Base-by-base conservation (phyloP, 495 filamentous ascomycete species). In the Trypethelium eluteriae region DNA sequence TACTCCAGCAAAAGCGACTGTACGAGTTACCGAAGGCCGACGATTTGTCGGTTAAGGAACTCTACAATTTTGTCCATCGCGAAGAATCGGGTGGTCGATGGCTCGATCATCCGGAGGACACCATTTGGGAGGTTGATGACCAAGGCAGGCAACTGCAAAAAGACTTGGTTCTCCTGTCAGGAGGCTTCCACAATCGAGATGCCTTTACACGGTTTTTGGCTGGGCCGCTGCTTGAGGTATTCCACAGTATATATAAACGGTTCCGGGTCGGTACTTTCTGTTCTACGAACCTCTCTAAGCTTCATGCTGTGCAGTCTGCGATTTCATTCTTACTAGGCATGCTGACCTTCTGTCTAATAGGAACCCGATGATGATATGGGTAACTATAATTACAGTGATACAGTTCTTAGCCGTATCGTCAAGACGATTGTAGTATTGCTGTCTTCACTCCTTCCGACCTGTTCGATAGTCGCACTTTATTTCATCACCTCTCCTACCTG, bases 381-480 rank as follows among this genome's bases (percentile, higher is more conserved):
- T 9, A 38, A 62, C 16, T 53, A 64, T 39, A 50, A 59, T 6
- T 49, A 65, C 18, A 39, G 36, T 5, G 39, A 36, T 25, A 39
- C 34, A 32, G 16, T 35, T 5, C n/a, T 68, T 12, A 66, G 56
- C 35, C 18, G 49, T n/a, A 41, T 16, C 14, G 46, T 57, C 53
- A 56, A 1, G 66, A 70, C 39, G 47, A 71, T 76, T 32, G 69
- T 66, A 7, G 72, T 73, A 4, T n/a, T 78, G 25, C 38, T 76
- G 14, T 70, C 75, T 1, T 73, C 73, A 0, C 32, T 73, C 1
- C 66, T 78, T 4, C 77, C 77, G 3, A 73, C 75, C 2, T 65
- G 65, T 9, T 68, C 75, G 0, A 76, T 78, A 38, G 63, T 78
- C 36, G 72, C 71, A 2, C 68, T 79, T 0, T 77, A 73, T 63